phyloP scores from a whole-genome alignment of 2,329 filamentous ascomycete genomes.

The Fusarium devonianum region DNA sequence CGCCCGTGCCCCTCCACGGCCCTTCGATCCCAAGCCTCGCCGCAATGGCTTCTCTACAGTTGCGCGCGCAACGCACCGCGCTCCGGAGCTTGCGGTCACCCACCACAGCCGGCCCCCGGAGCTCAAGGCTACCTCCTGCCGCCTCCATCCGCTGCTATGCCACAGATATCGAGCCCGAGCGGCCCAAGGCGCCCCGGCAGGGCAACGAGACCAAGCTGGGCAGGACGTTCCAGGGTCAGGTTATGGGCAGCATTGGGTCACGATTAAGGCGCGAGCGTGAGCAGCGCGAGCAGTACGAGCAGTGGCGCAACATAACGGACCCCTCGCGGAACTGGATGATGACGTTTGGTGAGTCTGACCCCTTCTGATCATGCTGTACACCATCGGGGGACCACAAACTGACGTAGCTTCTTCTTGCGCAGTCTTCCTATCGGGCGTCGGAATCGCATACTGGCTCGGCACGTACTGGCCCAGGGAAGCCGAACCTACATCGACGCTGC shows the following conservation, averaged over 20 bases:
- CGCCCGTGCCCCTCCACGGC: constrained; percentile 2
- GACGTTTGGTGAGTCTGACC: constrained; percentile 58
- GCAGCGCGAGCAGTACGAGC: constrained; percentile 59
- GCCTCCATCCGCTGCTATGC: constrained; percentile 42
- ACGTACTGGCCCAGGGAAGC: constrained; percentile 59
- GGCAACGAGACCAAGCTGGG: constrained; percentile 50
- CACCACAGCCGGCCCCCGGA: constrained; percentile 25
- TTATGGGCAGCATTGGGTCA: constrained; percentile 64
- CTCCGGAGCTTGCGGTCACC: constrained; percentile 42
- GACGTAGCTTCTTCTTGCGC: constrained; percentile 1
- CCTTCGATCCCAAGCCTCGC: neutral
- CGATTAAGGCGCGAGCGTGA: constrained; percentile 62
- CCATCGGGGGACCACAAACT: too few relatives aligned
- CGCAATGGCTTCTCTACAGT: constrained; percentile 46
- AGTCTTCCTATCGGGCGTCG: constrained; percentile 62
- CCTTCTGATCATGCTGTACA: neutral
- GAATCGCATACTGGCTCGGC: constrained; percentile 66
- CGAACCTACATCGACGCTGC: constrained; percentile 64
- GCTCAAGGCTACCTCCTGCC: constrained; percentile 19
- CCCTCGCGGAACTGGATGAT: constrained; percentile 58
- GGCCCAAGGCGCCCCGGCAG: constrained; percentile 42
- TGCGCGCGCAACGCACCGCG: constrained; percentile 43
- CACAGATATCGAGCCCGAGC: constrained; percentile 49
- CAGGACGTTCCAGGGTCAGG: constrained; percentile 63
- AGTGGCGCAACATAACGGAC: constrained; percentile 51